Evolutionary conservation across 768 basidiomycete genomes (phyloP), one percentile per base, ranked within the genome.

Genomic region (Dioszegia hungarica): DNA sequence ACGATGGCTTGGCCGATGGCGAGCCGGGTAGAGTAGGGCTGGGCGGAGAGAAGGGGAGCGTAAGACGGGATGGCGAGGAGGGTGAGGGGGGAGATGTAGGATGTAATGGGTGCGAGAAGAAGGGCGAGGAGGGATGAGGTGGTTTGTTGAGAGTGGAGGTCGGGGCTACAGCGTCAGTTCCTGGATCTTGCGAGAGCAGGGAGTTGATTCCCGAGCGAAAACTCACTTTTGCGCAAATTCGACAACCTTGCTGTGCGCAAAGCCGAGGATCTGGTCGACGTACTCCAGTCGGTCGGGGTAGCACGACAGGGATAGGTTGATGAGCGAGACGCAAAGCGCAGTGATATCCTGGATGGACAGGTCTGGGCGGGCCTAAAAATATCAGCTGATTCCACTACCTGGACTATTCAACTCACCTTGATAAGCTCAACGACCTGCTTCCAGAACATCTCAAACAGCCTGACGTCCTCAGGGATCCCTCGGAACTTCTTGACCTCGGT

Each of bases 261-360:
- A 99, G 5, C 84, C 85, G 53, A 98, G 81, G 17, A 98, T 85
- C 77, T 97, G 93, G 67, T 98, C 92, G 36, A 99, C 91, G 69
- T 98, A 98, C 79, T 97, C 92, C 47, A 98, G 81, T 63, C 90
- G 82, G 70, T 98, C 94, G 1, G 95, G 95, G 75, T 99, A 99
- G 77, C 94, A 98, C 75, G 90, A 93, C 24, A 99, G 79, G 0
- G 91, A 93, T 11, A 98, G 82, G 75, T 98, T 98, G 29, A 90
- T 89, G 36, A 99, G 79, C 0, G 95, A 99, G 17, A 98, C 93
- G 50, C 97, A 81, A 19, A 98, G 84, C 0, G 94, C 95, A 0
- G 95, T 98, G 74, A 97, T 86, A 69, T 99, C 95, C 76, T 97
- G 94, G 72, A 99, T 90, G 43, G 91, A 90, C 29, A 99, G 79